Evolutionary conservation across 108 stramenopile species (phyloP).

Genomic region (Fistulifera pelliculosa): DNA sequence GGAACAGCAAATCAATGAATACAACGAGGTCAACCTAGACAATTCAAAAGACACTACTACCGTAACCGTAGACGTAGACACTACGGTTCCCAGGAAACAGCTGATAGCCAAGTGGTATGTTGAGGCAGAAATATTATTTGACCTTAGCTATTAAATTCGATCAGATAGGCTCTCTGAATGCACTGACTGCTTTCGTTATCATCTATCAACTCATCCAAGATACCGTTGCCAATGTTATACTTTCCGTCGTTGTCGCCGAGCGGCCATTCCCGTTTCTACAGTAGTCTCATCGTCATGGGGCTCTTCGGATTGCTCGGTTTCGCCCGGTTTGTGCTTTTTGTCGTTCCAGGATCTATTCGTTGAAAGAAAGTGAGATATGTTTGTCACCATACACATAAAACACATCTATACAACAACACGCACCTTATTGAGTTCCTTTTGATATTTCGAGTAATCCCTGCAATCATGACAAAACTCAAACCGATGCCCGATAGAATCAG

Average conservation of each 20-base stretch:
- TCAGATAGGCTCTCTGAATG: too few relatives aligned
- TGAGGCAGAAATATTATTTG: too few relatives aligned
- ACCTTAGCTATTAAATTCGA: too few relatives aligned
- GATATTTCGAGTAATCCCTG: conserved; percentile 51
- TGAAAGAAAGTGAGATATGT: not conserved
- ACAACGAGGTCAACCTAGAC: too few relatives aligned
- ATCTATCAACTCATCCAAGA: too few relatives aligned
- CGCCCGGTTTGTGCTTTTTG: conserved; percentile 59
- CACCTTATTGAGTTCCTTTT: conserved; percentile 70
- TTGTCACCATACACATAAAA: not conserved
- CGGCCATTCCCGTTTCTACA: conserved; percentile 17
- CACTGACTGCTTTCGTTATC: too few relatives aligned
- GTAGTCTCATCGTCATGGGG: conserved; percentile 6
- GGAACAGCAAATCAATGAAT: too few relatives aligned
- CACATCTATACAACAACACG: conserved; percentile 4
- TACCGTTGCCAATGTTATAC: too few relatives aligned
- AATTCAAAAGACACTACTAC: too few relatives aligned
- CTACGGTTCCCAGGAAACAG: too few relatives aligned
- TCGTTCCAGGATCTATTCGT: conserved; percentile 42
- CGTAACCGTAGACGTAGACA: too few relatives aligned
- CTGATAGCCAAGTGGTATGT: too few relatives aligned
- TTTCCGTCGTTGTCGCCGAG: conserved; percentile 1
- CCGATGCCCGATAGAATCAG: conserved; percentile 56
- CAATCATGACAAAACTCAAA: conserved; percentile 65
- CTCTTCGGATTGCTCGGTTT: not conserved